Evolutionary conservation across 305 asterid genomes (phyloP).

Genomic region (Solanum hybrid): DNA sequence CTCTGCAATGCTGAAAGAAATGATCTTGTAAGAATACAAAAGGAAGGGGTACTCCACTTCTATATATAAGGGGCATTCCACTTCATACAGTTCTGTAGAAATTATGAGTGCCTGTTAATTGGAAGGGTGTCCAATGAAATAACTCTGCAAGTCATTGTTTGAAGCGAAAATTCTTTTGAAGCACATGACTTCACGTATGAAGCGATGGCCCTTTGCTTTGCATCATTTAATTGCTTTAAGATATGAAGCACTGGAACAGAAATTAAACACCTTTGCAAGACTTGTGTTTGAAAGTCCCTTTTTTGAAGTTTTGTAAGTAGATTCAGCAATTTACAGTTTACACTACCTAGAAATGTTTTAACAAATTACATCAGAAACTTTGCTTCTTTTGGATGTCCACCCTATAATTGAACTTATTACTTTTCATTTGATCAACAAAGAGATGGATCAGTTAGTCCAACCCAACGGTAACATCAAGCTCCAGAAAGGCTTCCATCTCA

Average conservation of each 20-base stretch:
- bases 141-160: not conserved
- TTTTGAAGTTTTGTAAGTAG: not conserved
- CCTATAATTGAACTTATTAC: not conserved
- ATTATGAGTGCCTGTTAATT: not conserved
- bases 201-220: not conserved
- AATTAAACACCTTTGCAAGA: not conserved
- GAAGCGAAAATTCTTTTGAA: not conserved
- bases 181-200: not conserved
- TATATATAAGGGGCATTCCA: not conserved
- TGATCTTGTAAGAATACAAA: not conserved
- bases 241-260: not conserved
- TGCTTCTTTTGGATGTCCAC: not conserved
- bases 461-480: not conserved
- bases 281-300: not conserved
- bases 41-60: not conserved
- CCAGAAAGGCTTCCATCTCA: not conserved
- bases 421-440: not conserved
- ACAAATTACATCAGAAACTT: not conserved
- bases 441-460: not conserved
- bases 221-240: not conserved
- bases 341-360: not conserved
- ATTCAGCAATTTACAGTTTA: not conserved
- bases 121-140: not conserved
- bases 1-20: constrained; percentile 72
- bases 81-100: not conserved